These are phyloP conservation scores for Yamadazyma phyllophila DNA, from an alignment of 805 yeast genomes.

Conservation along the genomic window DNA sequence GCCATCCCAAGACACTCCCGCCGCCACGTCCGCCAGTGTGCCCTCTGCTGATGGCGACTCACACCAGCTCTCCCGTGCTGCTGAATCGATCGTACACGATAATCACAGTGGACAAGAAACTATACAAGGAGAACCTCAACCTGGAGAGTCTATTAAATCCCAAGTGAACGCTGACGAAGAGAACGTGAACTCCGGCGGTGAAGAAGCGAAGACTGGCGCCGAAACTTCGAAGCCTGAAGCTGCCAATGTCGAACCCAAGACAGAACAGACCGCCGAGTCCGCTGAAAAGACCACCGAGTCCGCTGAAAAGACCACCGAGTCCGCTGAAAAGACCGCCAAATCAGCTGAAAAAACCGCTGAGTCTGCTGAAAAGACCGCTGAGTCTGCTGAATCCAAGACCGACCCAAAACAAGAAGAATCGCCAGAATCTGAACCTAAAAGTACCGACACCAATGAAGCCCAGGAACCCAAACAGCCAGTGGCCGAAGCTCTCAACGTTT, in stretches of 20 bases:
- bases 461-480: not conserved
- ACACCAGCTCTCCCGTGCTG: too few species aligned
- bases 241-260: not conserved
- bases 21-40: not conserved
- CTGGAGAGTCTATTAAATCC: too few species aligned
- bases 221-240: too few species aligned
- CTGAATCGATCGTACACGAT: too few species aligned
- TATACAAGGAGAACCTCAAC: too few species aligned
- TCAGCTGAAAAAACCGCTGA: too few species aligned
- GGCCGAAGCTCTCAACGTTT: not conserved
- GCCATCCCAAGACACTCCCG: too few species aligned
- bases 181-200: not conserved
- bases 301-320: not conserved
- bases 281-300: not conserved
- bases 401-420: not conserved
- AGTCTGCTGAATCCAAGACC: not conserved
- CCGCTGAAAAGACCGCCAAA: not conserved
- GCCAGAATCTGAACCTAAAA: not conserved
- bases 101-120: too few species aligned
- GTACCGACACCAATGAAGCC: not conserved
- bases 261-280: not conserved
- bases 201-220: not conserved
- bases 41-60: not conserved
- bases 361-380: not conserved
- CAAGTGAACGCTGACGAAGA: conserved; percentile 1